Evolutionary conservation across 1,284 basidiomycete species (phyloP), one percentile per base, ranked within the genome.

Genomic region (Pseudozyma sp.): DNA sequence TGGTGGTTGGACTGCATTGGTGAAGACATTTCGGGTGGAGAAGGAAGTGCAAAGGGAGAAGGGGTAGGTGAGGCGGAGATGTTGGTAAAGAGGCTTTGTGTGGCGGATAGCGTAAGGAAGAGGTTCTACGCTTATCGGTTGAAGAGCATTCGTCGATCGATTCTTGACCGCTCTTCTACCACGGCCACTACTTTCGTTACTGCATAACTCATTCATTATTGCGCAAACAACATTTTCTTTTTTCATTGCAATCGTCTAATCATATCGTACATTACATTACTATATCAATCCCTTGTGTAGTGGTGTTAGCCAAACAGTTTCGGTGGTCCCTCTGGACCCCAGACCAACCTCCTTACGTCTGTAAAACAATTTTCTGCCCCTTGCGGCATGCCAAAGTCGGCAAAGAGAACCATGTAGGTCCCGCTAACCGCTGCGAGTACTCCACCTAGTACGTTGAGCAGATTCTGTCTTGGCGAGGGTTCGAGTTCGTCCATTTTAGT

Each of bases 1-100:
- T 84, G 81, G 75, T 69, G 72, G 53, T 63, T 82, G 2, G 80
- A 82, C 45, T 55, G 48, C 35, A 38, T 65, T 2, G 52, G 63
- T 16, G 51, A 69, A 12, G 14, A n/a, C 5, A n/a, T 7, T n/a
- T 4, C 38, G 16, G 12, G 14, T 45, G 7, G 38, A 39, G n/a
- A n/a, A 7, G 16, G 38, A 47, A 9, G 21, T 5, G n/a, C n/a
- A n/a, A n/a, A 7, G 16, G 25, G 42, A 9, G 35, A 9, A 13
- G 25, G 16, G 16, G 49, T 67, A 8, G 39, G 55, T 6, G 52
- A 59, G 40, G 66, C 66, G 0, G 71, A 74, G 19, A 40, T 36
- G 19, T 34, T 76, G n/a, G 59, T 76, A 3, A 39, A 42, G 6
- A 42, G 78, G 6, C 47, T 81, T 11, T 55, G 51, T n/a, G 52